These are phyloP conservation scores for Sphagnurus paluster DNA, from an alignment of 1,284 basidiomycete genomes.

Conservation along the genomic window DNA sequence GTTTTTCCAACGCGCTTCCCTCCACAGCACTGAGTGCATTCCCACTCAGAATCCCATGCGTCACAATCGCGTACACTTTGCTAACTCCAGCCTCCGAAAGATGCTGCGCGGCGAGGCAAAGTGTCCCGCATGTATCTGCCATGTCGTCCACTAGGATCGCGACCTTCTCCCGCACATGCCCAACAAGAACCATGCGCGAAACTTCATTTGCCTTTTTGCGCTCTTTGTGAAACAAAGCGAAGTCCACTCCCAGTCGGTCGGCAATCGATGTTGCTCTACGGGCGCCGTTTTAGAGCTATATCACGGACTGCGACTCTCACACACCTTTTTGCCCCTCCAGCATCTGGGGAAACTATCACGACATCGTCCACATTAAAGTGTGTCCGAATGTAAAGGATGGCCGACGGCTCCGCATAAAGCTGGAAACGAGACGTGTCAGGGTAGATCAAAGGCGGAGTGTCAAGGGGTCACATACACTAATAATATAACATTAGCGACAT, in stretches of 20 bases:
- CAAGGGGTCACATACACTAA: constrained; percentile 23
- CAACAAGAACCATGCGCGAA: constrained; percentile 98
- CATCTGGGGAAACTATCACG: constrained; percentile 98
- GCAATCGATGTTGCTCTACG: constrained; percentile 94
- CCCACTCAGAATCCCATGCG: constrained; percentile 95
- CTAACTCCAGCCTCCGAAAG: constrained; percentile 89
- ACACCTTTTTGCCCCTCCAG: constrained; percentile 96
- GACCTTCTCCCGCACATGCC: constrained; percentile 89
- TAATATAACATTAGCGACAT: constrained; percentile 3
- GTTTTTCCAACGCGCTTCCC: constrained; percentile 83
- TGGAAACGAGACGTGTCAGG: constrained; percentile 31
- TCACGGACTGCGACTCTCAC: constrained; percentile 22
- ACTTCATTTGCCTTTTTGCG: constrained; percentile 99
- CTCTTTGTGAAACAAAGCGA: constrained; percentile 99
- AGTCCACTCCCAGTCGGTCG: constrained; percentile 95
- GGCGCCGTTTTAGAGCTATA: constrained; percentile 22
- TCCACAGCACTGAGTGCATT: constrained; percentile 78
- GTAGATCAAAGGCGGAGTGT: constrained; percentile 14
- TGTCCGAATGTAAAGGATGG: constrained; percentile 92
- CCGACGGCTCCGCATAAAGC: constrained; percentile 98
- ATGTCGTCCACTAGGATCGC: constrained; percentile 99
- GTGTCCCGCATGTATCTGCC: constrained; percentile 99
- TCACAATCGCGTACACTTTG: constrained; percentile 91
- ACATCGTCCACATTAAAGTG: constrained; percentile 87
- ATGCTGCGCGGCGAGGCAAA: constrained; percentile 90